Conservation (phyloP, 2,329 filamentous ascomycete genomes). For the Helotiales sp. region DNA sequence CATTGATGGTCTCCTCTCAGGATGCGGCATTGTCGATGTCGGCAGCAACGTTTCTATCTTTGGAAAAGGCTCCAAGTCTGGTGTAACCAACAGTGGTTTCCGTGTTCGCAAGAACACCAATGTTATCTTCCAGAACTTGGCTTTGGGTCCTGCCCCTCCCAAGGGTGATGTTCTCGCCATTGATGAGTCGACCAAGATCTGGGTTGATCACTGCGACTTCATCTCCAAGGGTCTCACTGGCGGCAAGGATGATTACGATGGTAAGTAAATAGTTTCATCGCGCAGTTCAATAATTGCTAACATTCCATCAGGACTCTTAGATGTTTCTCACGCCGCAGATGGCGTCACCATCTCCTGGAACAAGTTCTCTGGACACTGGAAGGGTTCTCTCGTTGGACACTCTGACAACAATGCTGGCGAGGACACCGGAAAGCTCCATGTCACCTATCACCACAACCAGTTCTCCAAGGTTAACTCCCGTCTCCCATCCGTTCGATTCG, state of each 20-base stretch:
- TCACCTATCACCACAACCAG: constrained; percentile 21
- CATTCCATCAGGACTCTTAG: constrained; percentile 5
- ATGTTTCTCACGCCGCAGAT: constrained; percentile 16
- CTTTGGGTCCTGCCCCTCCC: constrained; percentile 50
- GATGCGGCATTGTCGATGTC: constrained; percentile 45
- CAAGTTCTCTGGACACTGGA: constrained; percentile 19
- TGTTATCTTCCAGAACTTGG: constrained; percentile 58
- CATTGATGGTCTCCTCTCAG: constrained; percentile 48
- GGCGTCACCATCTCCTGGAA: constrained; percentile 17
- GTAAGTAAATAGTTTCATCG: background rate
- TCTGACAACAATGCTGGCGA: constrained; percentile 18
- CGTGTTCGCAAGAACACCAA: constrained; percentile 53
- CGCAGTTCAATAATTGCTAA: background rate
- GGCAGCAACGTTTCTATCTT: constrained; percentile 51
- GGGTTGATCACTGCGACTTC: constrained; percentile 40
- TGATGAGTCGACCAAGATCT: constrained; percentile 47
- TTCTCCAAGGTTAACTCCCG: constrained; percentile 19
- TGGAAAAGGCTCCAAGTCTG: constrained; percentile 47
- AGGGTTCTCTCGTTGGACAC: constrained; percentile 15
- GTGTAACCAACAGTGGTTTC: constrained; percentile 50
- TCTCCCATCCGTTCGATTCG: constrained; percentile 18
- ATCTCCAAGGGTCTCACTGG: constrained; percentile 29
- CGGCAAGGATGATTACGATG: constrained; percentile 18
- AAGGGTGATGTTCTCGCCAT: constrained; percentile 55
- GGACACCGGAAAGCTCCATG: constrained; percentile 17